phyloP scores from a whole-genome alignment of 2,329 filamentous ascomycete species.

The Fusarium pseudonygamai region DNA sequence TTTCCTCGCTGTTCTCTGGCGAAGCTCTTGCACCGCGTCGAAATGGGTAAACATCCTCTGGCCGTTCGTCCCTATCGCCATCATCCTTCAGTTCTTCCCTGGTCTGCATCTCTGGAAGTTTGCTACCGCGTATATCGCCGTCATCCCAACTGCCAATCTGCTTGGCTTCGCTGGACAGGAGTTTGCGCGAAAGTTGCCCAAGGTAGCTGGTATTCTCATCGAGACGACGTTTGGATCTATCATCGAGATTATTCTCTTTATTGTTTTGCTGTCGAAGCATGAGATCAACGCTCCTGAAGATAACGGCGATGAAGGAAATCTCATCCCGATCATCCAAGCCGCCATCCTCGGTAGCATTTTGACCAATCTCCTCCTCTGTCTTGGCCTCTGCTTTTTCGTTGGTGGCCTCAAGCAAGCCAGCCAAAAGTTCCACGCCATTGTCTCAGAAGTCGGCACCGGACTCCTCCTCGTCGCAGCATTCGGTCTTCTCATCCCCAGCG shows the following conservation, averaged over 20 bases:
- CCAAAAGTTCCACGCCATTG: conserved; percentile 70
- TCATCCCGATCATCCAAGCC: conserved; percentile 71
- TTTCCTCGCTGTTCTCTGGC: conserved; percentile 55
- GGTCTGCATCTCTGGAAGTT: conserved; percentile 56
- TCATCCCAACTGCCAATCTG: conserved; percentile 60
- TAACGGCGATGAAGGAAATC: conserved; percentile 47
- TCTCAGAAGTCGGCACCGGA: conserved; percentile 75
- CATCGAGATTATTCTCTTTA: conserved; percentile 75
- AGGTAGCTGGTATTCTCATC: conserved; percentile 64
- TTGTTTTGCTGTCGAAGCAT: conserved; percentile 63
- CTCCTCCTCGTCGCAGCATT: conserved; percentile 68
- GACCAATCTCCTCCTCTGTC: conserved; percentile 73
- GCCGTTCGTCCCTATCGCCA: conserved; percentile 58
- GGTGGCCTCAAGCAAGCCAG: conserved; percentile 68
- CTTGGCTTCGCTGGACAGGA: conserved; percentile 63
- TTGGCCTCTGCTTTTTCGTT: conserved; percentile 73
- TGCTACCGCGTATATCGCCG: conserved; percentile 57
- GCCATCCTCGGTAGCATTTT: conserved; percentile 76
- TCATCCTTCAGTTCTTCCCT: conserved; percentile 52
- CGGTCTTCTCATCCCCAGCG: conserved; percentile 48
- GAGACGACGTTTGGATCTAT: conserved; percentile 67
- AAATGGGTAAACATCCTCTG: conserved; percentile 59
- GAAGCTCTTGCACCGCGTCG: conserved; percentile 55
- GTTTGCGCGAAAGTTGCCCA: conserved; percentile 71
- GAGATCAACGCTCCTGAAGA: conserved; percentile 12